Conservation (phyloP, 352 stramenopile genomes). For the Globisporangium cystogenes region DNA sequence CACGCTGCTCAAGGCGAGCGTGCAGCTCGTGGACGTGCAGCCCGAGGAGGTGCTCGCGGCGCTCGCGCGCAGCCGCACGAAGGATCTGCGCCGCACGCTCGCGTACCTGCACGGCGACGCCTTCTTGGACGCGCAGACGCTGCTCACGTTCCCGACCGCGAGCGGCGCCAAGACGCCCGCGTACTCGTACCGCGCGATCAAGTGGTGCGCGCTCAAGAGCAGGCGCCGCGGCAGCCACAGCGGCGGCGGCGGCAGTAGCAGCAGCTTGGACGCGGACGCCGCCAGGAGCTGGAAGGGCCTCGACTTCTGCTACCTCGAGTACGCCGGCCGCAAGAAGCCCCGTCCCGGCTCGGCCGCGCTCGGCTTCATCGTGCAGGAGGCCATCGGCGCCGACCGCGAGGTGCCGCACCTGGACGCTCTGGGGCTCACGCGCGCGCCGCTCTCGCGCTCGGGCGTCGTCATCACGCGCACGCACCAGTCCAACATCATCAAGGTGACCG, state of each 20-base stretch:
- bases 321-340: conserved; percentile 53
- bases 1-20: conserved; percentile 54
- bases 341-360: conserved; percentile 38
- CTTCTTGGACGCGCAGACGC: conserved; percentile 58
- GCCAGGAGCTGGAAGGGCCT: conserved; percentile 16
- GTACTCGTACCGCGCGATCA: conserved; percentile 59
- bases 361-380: conserved; percentile 78
- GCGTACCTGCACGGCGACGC: conserved; percentile 41
- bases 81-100: conserved; percentile 46
- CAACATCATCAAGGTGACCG: conserved; percentile 64
- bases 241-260: background rate
- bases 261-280: background rate
- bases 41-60: conserved; percentile 57
- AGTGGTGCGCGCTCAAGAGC: conserved; percentile 42
- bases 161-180: conserved; percentile 31
- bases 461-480: conserved; percentile 72
- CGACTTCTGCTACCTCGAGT: conserved; percentile 75
- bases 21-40: conserved; percentile 54
- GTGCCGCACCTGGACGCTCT: conserved; percentile 62
- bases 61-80: conserved; percentile 48
- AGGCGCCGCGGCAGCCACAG: conserved; percentile 4
- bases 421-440: conserved; percentile 46
- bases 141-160: conserved; percentile 64
- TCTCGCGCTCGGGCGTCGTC: conserved; percentile 63
- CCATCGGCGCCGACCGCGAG: conserved; percentile 48